phyloP scores from a whole-genome alignment of 176 grass and related monocot species.

The Musa itinerans region DNA sequence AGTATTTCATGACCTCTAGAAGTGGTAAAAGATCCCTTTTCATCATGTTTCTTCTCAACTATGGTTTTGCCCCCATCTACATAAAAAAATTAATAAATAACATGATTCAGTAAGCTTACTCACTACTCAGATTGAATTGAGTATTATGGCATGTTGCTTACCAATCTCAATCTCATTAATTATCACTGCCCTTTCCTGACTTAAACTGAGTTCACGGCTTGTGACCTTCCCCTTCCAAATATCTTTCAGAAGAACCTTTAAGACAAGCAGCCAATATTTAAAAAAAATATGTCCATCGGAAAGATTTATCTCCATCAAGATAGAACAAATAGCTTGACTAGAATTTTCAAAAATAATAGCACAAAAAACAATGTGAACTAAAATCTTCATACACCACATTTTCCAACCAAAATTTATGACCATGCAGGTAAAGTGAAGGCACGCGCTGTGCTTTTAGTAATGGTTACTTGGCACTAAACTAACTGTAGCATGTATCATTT shows the following conservation, averaged over 20 bases:
- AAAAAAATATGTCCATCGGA: not conserved
- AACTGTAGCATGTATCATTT: too few species aligned
- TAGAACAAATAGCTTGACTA: not conserved
- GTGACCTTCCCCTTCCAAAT: slow-evolving; percentile 77
- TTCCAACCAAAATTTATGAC: too few species aligned
- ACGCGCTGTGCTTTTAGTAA: too few species aligned
- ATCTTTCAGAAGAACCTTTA: slow-evolving; percentile 66
- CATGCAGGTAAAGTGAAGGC: too few species aligned
- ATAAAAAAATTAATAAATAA: not conserved
- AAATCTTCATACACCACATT: too few species aligned
- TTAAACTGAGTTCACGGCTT: slow-evolving; percentile 28
- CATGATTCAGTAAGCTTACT: not conserved
- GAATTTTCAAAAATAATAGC: not conserved
- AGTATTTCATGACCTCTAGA: not conserved
- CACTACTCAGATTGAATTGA: not conserved
- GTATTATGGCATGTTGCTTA: slow-evolving; percentile 5
- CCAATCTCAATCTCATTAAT: slow-evolving; percentile 33
- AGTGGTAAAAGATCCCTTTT: not conserved
- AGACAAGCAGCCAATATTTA: slow-evolving; percentile 16
- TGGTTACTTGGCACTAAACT: too few species aligned
- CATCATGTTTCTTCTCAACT: not conserved
- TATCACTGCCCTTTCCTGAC: slow-evolving; percentile 27
- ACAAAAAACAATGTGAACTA: too few species aligned
- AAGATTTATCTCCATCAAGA: not conserved
- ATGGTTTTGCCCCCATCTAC: not conserved